Base-by-base conservation (phyloP, 441 rosid species). In the Arabidopsis hybrid region DNA sequence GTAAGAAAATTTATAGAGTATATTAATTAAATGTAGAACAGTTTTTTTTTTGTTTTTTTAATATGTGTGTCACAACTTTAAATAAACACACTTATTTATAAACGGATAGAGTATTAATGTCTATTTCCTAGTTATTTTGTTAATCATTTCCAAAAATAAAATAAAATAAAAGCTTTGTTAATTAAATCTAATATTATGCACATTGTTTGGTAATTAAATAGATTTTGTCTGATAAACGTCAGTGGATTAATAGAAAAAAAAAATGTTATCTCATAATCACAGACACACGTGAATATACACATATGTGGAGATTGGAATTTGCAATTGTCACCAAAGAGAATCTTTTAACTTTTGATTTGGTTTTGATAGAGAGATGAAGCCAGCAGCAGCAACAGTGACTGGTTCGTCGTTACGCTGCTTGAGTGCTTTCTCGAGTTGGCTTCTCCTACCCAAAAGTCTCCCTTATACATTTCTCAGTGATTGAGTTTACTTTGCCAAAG, bases 351-450 rank as follows among this genome's bases (percentile, higher is more conserved):
- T 42, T 34, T 21, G 1, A 31, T 9, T 57, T 9, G 34, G 26
- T 18, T 62, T 17, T 38, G 79, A 35, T 75, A n/a, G 46, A 11
- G 7, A 11, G 21, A 67, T 43, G 63, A 60, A 67, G 50, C 73
- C 47, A 74, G 31, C 38, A 70, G 26, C 26, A 21, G 26, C 26
- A 21, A 4, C 32, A 50, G 50, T 70, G 62, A 64, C 72, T 40
- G 40, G 18, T 70, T 65, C 45, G 72, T 66, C 72, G 68, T 73
- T 38, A 59, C 12, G 59, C 60, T 52, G 45, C 73, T 35, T 55
- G 51, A 53, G 67, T 57, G 65, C 42, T 70, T 64, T 21, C 34
- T 64, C 67, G 4, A 50, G 35, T 70, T 70, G 75, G 65, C 21
- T 70, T 70, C 53, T 62, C 62, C 60, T 3, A 51, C 56, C n/a